Conservation (phyloP, 1,139 yeast species). For the Torulaspora pretoriensis region DNA sequence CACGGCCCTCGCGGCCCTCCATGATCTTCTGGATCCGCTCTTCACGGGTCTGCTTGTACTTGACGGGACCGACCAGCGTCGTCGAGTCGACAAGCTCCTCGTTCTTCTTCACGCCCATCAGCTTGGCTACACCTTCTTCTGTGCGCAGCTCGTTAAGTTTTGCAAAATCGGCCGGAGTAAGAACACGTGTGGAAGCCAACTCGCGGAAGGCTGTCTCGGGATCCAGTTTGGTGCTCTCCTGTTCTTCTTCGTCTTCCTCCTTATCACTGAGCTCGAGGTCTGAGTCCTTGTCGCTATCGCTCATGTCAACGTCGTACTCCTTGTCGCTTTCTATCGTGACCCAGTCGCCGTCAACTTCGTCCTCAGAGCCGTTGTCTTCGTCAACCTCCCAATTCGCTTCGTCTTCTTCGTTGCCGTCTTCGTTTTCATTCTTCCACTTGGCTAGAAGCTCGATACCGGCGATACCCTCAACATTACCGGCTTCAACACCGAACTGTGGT, state of each 20-base stretch:
- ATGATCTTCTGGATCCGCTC: conserved; percentile 81
- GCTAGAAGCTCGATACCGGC: conserved; percentile 89
- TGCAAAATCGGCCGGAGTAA: conserved; percentile 97
- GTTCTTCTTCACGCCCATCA: conserved; percentile 54
- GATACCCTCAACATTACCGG: conserved; percentile 57
- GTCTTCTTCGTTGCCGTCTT: conserved; percentile 52
- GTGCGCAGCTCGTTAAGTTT: conserved; percentile 81
- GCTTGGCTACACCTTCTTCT: conserved; percentile 78
- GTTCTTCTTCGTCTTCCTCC: conserved; percentile 26
- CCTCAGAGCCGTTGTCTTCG: conserved; percentile 44
- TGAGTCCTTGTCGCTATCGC: conserved; percentile 42
- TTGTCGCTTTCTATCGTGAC: conserved; percentile 52
- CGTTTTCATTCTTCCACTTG: conserved; percentile 66
- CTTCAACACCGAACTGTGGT: conserved; percentile 72
- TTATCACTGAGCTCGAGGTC: conserved; percentile 41
- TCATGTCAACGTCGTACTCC: conserved; percentile 46
- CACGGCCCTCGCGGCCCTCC: conserved; percentile 93
- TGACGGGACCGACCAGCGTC: conserved; percentile 73
- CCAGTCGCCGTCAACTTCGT: conserved; percentile 51
- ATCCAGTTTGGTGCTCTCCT: conserved; percentile 22
- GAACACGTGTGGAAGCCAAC: conserved; percentile 66
- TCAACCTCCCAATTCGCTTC: conserved; percentile 56
- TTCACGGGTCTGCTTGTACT: conserved; percentile 79
- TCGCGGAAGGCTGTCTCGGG: conserved; percentile 52
- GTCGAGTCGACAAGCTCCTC: conserved; percentile 85